Conservation (phyloP, 163 green algal species). For the Coccomyxa subellipsoidea region DNA sequence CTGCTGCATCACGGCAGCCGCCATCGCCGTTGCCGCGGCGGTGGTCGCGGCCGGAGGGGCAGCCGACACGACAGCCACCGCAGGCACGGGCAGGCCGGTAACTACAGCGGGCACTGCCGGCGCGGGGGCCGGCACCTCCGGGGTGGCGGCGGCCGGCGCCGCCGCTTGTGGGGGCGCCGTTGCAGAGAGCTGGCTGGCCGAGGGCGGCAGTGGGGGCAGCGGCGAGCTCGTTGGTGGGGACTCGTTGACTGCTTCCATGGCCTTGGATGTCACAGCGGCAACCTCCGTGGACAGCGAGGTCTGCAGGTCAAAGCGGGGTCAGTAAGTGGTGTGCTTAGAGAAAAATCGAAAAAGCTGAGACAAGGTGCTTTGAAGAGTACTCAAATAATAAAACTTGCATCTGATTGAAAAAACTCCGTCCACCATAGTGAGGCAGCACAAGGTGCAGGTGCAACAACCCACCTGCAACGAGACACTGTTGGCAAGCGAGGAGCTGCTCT, state of each 20-base stretch:
- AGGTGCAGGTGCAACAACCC: not conserved
- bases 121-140: not conserved
- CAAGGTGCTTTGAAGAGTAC: too few relatives aligned
- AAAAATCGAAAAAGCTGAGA: not conserved
- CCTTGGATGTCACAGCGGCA: not conserved
- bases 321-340: not conserved
- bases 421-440: not conserved
- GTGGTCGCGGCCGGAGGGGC: not conserved
- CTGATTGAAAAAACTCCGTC: too few relatives aligned
- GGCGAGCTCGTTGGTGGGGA: not conserved
- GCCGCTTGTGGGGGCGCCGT: not conserved
- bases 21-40: not conserved
- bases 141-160: not conserved
- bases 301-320: not conserved
- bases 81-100: not conserved
- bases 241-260: not conserved
- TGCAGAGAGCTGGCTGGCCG: not conserved
- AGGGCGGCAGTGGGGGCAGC: not conserved
- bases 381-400: too few relatives aligned
- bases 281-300: not conserved
- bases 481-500: not conserved
- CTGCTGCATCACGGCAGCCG: conserved; percentile 3
- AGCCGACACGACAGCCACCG: not conserved
- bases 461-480: not conserved
- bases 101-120: not conserved